phyloP scores from a whole-genome alignment of 768 basidiomycete genomes.

The Chalciporus chontae region DNA sequence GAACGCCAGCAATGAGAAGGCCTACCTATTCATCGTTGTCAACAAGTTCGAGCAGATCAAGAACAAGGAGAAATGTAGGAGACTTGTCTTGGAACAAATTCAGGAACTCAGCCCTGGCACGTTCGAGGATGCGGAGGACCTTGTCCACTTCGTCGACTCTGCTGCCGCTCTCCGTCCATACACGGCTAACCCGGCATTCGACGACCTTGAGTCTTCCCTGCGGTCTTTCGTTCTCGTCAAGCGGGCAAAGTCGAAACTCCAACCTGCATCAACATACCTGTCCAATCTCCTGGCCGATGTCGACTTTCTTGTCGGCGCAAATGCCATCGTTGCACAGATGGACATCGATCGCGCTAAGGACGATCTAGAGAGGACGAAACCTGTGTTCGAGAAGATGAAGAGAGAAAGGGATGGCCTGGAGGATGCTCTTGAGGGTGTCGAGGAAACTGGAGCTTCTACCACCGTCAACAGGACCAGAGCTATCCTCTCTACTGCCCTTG shows the following conservation, averaged over 20 bases:
- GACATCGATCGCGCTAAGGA: constrained; percentile 71
- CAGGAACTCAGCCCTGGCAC: constrained; percentile 89
- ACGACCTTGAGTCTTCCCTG: constrained; percentile 83
- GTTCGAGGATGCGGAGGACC: constrained; percentile 84
- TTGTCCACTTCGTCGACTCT: constrained; percentile 98
- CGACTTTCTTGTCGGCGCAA: constrained; percentile 81
- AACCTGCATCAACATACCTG: constrained; percentile 90
- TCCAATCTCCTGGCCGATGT: constrained; percentile 87
- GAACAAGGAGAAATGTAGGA: constrained; percentile 90
- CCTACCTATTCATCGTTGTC: constrained; percentile 96
- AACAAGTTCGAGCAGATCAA: constrained; percentile 96
- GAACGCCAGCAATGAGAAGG: constrained; percentile 94
- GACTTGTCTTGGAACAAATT: constrained; percentile 90
- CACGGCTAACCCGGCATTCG: constrained; percentile 68
- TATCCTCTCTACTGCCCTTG: constrained; percentile 65
- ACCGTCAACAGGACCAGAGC: constrained; percentile 53
- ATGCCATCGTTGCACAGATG: constrained; percentile 77
- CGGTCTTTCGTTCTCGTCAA: constrained; percentile 95
- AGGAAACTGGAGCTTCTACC: constrained; percentile 65
- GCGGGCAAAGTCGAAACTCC: constrained; percentile 93
- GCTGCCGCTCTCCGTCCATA: constrained; percentile 66
- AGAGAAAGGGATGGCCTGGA: constrained; percentile 70
- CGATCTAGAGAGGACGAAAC: constrained; percentile 66
- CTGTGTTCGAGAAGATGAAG: constrained; percentile 88
- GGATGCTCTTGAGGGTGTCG: constrained; percentile 70